Evolutionary conservation across 768 basidiomycete species (phyloP).

Genomic region (Rhodocollybia butyracea): DNA sequence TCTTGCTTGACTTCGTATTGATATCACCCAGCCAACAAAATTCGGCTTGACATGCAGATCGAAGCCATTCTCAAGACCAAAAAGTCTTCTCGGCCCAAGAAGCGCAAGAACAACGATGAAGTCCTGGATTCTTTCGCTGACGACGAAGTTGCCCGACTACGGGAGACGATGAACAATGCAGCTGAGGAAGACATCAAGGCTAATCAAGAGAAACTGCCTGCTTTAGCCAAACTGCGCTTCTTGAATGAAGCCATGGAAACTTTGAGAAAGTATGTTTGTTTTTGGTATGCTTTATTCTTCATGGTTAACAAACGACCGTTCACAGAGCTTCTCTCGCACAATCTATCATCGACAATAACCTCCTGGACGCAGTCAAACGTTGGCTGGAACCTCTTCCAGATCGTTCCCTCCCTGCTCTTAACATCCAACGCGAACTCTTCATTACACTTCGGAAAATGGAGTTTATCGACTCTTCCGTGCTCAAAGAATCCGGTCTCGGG

Average conservation of each 20-base stretch:
- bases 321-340: constrained; percentile 78
- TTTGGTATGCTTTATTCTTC: constrained; percentile 4
- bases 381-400: constrained; percentile 97
- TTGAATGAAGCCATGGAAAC: constrained; percentile 91
- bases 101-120: constrained; percentile 80
- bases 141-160: constrained; percentile 85
- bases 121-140: constrained; percentile 85
- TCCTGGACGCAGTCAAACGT: constrained; percentile 81
- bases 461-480: constrained; percentile 83
- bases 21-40: constrained; percentile 57
- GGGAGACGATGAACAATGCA: constrained; percentile 83
- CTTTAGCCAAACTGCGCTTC: constrained; percentile 77
- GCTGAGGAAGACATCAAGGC: constrained; percentile 81
- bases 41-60: constrained; percentile 77
- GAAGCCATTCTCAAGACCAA: constrained; percentile 86
- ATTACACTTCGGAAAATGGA: constrained; percentile 82
- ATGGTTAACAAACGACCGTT: constrained; percentile 1
- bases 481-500: constrained; percentile 90
- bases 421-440: constrained; percentile 93
- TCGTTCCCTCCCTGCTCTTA: constrained; percentile 88
- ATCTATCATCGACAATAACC: constrained; percentile 92
- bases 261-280: constrained; percentile 77
- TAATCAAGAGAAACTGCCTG: constrained; percentile 78
- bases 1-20: neutral
- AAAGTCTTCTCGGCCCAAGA: constrained; percentile 58